Evolutionary conservation across 108 stramenopile genomes (phyloP).

Genomic region (Cyclotella choctawhatcheeana): DNA sequence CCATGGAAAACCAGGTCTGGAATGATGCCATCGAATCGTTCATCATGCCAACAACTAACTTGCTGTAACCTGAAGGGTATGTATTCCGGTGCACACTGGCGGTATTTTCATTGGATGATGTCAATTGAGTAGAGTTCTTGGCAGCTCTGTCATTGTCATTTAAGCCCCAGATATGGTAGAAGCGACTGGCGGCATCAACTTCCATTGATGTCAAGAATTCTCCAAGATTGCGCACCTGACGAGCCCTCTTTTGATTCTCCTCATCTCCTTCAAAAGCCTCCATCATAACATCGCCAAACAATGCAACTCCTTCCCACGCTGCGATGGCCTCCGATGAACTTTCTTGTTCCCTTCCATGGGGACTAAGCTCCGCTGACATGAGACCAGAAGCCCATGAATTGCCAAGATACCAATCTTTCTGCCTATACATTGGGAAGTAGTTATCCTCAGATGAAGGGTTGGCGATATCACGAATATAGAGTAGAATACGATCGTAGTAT

Average conservation of each 20-base stretch:
- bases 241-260: slow-evolving; percentile 51
- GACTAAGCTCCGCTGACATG: slow-evolving; percentile 75
- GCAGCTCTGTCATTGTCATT: slow-evolving; percentile 37
- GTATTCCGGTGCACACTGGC: slow-evolving; percentile 39
- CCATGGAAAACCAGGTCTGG: slow-evolving; percentile 76
- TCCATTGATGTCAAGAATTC: slow-evolving; percentile 85
- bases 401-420: slow-evolving; percentile 91
- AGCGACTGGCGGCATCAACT: slow-evolving; percentile 79
- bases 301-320: slow-evolving; percentile 90
- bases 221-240: slow-evolving; percentile 70
- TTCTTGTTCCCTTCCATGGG: slow-evolving; percentile 96
- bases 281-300: slow-evolving; percentile 88
- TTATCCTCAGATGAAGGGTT: slow-evolving; percentile 86
- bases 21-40: slow-evolving; percentile 84
- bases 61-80: slow-evolving; percentile 65
- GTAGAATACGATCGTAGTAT: slow-evolving; percentile 81
- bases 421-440: slow-evolving; percentile 87
- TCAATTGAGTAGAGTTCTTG: slow-evolving; percentile 10
- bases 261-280: slow-evolving; percentile 48
- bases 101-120: neutral
- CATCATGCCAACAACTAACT: slow-evolving; percentile 76
- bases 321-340: slow-evolving; percentile 94
- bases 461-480: slow-evolving; percentile 92
- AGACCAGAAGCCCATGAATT: slow-evolving; percentile 93
- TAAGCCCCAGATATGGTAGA: slow-evolving; percentile 83